Evolutionary conservation across 2,329 filamentous ascomycete genomes (phyloP).

Genomic region (Stachybotrys elegans): DNA sequence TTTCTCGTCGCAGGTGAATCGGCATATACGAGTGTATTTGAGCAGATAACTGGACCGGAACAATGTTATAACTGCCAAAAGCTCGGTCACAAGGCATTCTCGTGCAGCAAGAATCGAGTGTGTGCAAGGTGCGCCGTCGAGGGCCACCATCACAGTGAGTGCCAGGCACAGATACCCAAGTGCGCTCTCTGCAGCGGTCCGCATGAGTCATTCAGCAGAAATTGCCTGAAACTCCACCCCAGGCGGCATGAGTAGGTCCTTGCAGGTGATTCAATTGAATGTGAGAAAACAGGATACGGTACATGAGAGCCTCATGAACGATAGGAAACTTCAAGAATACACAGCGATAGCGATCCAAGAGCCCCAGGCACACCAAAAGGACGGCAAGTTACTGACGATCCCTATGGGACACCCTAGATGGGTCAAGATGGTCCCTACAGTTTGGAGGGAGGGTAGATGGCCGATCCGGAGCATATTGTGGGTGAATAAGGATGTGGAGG

Average conservation of each 20-base stretch:
- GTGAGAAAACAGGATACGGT: slow-evolving; percentile 5
- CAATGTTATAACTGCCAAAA: slow-evolving; percentile 7
- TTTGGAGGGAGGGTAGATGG: slow-evolving; percentile 4
- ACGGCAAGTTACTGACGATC: slow-evolving; percentile 3
- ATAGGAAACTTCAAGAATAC: slow-evolving; percentile 4
- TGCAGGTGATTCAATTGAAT: slow-evolving; percentile 5
- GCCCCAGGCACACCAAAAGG: slow-evolving; percentile 2
- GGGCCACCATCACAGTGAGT: slow-evolving; percentile 5
- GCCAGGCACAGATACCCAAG: slow-evolving; percentile 3
- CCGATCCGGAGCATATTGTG: slow-evolving; percentile 5
- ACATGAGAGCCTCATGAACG: slow-evolving; percentile 7
- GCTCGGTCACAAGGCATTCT: slow-evolving; percentile 7
- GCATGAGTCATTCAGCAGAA: slow-evolving; percentile 7
- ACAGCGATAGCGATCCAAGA: slow-evolving; percentile 5
- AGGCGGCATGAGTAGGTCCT: slow-evolving; percentile 5
- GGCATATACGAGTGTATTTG: slow-evolving; percentile 4
- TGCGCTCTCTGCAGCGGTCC: slow-evolving; percentile 3
- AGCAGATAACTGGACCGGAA: slow-evolving; percentile 1
- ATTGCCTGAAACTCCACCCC: slow-evolving; percentile 5
- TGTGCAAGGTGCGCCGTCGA: slow-evolving; percentile 4
- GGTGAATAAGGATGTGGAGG: slow-evolving; percentile 6
- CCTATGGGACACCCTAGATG: slow-evolving; percentile 3
- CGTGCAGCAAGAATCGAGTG: slow-evolving; percentile 6
- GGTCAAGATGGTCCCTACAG: slow-evolving; percentile 4
- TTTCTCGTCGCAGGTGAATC: slow-evolving; percentile 6